phyloP scores from a whole-genome alignment of 139 green algal genomes.

The Penium margaritaceum region DNA sequence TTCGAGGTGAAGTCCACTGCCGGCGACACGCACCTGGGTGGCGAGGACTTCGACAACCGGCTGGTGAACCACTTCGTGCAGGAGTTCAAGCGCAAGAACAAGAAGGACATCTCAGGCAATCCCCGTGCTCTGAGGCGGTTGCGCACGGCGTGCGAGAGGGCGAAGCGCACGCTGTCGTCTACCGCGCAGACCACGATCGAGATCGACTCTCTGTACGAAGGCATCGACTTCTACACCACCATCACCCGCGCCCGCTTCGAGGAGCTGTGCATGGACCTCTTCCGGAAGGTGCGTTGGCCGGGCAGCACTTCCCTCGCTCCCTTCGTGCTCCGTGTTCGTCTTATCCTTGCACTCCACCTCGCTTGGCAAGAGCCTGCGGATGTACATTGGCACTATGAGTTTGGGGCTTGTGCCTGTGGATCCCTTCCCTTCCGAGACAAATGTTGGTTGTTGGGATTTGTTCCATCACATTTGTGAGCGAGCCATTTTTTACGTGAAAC shows the following conservation, averaged over 20 bases:
- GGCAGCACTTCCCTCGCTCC: no score
- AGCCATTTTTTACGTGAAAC: no score
- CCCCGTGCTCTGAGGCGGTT: conserved; percentile 65
- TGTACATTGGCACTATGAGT: no score
- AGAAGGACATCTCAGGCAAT: conserved; percentile 89
- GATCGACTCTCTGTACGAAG: conserved; percentile 93
- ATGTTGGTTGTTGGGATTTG: not conserved
- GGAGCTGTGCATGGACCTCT: conserved; percentile 98
- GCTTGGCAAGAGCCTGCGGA: no score
- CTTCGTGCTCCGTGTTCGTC: no score
- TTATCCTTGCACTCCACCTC: no score
- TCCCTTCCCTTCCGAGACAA: not conserved
- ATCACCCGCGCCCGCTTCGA: conserved; percentile 95
- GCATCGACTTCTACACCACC: conserved; percentile 90
- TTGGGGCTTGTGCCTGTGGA: no score
- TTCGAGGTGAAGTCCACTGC: conserved; percentile 94
- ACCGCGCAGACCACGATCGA: conserved; percentile 85
- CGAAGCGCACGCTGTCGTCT: conserved; percentile 81
- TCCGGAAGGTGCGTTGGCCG: no score
- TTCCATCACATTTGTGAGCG: not conserved
- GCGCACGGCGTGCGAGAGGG: conserved; percentile 81
- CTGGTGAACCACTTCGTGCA: conserved; percentile 72
- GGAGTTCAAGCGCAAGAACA: conserved; percentile 57
- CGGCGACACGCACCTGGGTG: conserved; percentile 93
- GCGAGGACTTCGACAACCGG: conserved; percentile 95